Conservation (phyloP, 2,329 filamentous ascomycete species). For the Stylonectria norvegica region DNA sequence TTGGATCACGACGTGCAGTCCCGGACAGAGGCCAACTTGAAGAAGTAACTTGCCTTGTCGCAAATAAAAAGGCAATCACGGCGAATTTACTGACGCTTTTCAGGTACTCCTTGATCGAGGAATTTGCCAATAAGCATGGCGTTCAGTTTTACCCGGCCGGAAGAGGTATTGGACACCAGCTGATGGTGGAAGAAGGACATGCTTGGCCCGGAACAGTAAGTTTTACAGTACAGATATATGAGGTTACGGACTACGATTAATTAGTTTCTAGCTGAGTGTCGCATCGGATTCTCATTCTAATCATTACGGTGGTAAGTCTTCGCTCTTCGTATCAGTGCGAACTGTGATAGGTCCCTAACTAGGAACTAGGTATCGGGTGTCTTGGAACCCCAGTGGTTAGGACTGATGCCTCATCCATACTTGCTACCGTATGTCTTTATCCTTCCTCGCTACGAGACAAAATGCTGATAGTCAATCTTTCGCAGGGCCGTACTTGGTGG, state of each 20-base stretch:
- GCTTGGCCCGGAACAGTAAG: conserved; percentile 82
- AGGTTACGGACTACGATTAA: no score
- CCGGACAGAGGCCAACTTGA: conserved; percentile 70
- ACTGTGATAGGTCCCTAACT: neutral
- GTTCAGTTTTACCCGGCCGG: conserved; percentile 76
- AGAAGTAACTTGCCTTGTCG: conserved; percentile 79
- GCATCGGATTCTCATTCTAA: conserved; percentile 77
- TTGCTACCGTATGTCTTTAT: conserved; percentile 75
- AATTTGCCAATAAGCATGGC: conserved; percentile 75
- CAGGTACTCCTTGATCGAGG: conserved; percentile 79
- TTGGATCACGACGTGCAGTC: conserved; percentile 90
- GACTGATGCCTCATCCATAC: conserved; percentile 83
- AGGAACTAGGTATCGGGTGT: neutral
- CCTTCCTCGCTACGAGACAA: no score
- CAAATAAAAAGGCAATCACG: no score
- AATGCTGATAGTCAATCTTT: no score
- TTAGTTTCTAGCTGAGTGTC: no score
- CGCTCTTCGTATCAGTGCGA: neutral
- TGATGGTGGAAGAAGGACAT: conserved; percentile 74
- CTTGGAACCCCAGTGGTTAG: conserved; percentile 75
- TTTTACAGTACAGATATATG: no score
- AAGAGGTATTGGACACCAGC: conserved; percentile 83
- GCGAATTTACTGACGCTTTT: no score
- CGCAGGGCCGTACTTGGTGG: conserved; percentile 90
- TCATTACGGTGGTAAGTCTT: conserved; percentile 61